phyloP scores from a whole-genome alignment of 441 rosid species.

The Aquilaria agallochum region DNA sequence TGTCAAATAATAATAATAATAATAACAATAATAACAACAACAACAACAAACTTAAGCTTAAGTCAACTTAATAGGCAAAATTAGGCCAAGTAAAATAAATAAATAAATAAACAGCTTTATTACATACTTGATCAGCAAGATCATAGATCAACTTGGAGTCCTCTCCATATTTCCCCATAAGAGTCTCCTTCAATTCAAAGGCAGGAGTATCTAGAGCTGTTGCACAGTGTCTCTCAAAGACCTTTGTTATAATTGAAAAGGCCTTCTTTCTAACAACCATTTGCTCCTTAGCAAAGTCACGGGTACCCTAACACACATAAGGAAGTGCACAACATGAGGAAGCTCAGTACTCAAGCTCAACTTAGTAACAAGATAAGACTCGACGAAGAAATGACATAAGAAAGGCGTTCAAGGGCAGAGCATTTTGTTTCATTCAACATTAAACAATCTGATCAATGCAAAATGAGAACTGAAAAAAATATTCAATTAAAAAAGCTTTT shows the following conservation, averaged over 20 bases:
- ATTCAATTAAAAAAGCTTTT: constrained; percentile 4
- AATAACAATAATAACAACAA: too few relatives aligned
- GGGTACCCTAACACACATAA: constrained; percentile 59
- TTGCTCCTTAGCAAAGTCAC: constrained; percentile 89
- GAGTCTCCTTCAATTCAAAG: constrained; percentile 94
- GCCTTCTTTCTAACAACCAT: constrained; percentile 80
- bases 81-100: too few relatives aligned
- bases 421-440: neutral
- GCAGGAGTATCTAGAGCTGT: constrained; percentile 94
- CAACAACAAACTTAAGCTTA: too few relatives aligned
- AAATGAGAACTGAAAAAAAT: neutral
- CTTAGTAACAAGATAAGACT: neutral
- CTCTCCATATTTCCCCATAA: constrained; percentile 94
- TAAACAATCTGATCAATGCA: constrained; percentile 1
- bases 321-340: constrained; percentile 13
- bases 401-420: neutral
- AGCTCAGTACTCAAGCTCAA: neutral
- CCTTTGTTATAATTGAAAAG: constrained; percentile 66
- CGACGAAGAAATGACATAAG: neutral
- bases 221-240: constrained; percentile 89
- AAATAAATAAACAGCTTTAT: too few relatives aligned
- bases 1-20: too few relatives aligned
- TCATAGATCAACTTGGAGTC: constrained; percentile 92
- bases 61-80: too few relatives aligned
- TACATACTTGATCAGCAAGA: constrained; percentile 91